Base-by-base conservation (phyloP, 2,329 filamentous ascomycete species). In the Leptographium flavum region DNA sequence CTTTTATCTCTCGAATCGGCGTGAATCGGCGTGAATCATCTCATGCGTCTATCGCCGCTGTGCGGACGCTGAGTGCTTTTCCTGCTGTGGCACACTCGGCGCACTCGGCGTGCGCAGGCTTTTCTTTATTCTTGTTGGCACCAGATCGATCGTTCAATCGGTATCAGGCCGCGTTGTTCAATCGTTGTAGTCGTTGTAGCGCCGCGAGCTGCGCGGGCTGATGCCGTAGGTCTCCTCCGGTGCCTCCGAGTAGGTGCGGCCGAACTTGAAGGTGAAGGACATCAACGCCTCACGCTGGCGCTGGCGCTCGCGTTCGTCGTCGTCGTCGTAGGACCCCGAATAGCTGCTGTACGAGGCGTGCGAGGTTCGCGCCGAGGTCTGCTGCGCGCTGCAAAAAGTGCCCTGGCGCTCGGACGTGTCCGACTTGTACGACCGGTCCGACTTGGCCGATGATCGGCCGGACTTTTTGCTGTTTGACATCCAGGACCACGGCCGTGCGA, bases 251-350 rank as follows among this genome's bases (percentile, higher is more conserved):
- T 25, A 41, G 32, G 51, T 35, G 21, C 58, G 52, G 33, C 69
- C 69, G 50, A 71, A 71, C 11, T 61, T 65, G 55, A 68, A 64
- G 46, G 60, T 64, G 58, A 68, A 71, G 46, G 63, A 56, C 47
- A 60, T 60, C 32, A 72, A 59, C 56, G 67, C 60, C 57, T 69
- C 63, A 53, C 69, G 68, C 53, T 71, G 64, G 45, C 60, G 58
- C 17, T 70, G 66, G 17, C 56, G 13, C 15, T 37, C 42, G 14
- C 17, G 25, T 6, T 46, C 41, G 50, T 50, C 39, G 52, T 48
- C 48, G 49, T 53, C 37, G 35, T 31, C 27, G 28, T 36, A n/a
- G 35, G 9, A 19, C 6, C 9, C 5, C 2, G 23, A 6, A 7
- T 23, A 10, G 28, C 17, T 13, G 10, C n/a, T 19, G 8, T 22